phyloP scores from a whole-genome alignment of 2,329 filamentous ascomycete species.

The Pseudopithomyces maydicus region DNA sequence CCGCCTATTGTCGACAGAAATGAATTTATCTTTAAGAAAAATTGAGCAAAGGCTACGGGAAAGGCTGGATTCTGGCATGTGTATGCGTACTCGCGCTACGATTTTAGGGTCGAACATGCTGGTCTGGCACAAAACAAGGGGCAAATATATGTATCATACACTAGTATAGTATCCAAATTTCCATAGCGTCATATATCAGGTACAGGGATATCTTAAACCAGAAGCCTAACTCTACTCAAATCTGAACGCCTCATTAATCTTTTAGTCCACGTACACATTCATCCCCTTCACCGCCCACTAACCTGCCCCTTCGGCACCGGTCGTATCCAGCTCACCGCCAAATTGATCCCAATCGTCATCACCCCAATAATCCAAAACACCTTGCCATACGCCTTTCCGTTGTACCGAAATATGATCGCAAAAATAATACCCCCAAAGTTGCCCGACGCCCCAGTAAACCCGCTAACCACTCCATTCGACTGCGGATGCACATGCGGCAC shows the following conservation, averaged over 20 bases:
- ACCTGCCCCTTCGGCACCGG: slow-evolving; percentile 52
- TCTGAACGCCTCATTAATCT: background rate
- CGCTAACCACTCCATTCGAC: slow-evolving; percentile 78
- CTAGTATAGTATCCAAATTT: background rate
- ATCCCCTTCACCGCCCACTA: background rate
- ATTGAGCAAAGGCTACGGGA: no score
- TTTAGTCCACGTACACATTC: background rate
- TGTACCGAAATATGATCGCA: slow-evolving; percentile 78
- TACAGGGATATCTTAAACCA: background rate
- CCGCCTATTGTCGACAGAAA: no score
- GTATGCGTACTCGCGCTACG: no score
- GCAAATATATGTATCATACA: background rate
- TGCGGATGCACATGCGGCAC: slow-evolving; percentile 82
- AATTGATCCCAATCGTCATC: slow-evolving; percentile 71
- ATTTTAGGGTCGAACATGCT: no score
- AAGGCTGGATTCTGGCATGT: no score
- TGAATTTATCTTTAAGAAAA: no score
- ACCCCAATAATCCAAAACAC: slow-evolving; percentile 81
- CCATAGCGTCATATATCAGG: background rate
- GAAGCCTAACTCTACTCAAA: background rate
- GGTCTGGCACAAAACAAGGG: no score
- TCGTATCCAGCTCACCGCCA: slow-evolving; percentile 67
- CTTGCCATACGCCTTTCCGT: slow-evolving; percentile 67
- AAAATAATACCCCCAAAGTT: slow-evolving; percentile 86
- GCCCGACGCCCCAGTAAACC: slow-evolving; percentile 76